Base-by-base conservation (phyloP, 1,139 yeast genomes). In the Citeromyces hawaiiensis region DNA sequence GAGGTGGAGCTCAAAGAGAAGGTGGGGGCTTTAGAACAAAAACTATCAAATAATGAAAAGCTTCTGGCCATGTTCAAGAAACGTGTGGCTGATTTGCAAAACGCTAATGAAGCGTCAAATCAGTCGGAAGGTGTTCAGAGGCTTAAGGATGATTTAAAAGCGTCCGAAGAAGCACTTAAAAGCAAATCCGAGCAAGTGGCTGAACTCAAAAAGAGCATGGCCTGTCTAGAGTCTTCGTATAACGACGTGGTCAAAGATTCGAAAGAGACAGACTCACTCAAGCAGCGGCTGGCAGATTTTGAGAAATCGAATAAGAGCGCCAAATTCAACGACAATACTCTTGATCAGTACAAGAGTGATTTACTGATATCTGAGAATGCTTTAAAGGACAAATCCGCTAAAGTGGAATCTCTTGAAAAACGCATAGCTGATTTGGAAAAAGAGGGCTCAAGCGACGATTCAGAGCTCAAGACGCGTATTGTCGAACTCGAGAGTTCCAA, bases 401-500 rank as follows among this genome's bases (percentile, higher is more conserved):
- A 4, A 4, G 21, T 19, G 21, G 21, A 19, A 19, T 7, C 7
- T 4, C 21, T 19, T 19, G 21, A 19, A 7, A 19, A 19, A 19
- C 21, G 21, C 21, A 19, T 19, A 19, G 21, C 21, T 19, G 21
- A 19, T 5, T 19, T 19, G 21, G 21, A 19, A 19, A 7, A 4
- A 19, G 4, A 4, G 21, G 7, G 7, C 7, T 19, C 21, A 19
- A 7, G 4, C 21, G 21, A 19, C 21, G 7, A 19, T 19, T 19
- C 21, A 19, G 16, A 11, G 16, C 7, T 11, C 37, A 35, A 41
- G 37, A 41, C 38, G 39, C 29, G 36, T 37, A 8, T 52, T 44
- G 44, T 47, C 36, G 38, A 42, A 9, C 40, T 50, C 37, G 56
- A 51, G 37, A 36, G 53, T 6, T 46, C 60, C 27, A 48, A 51